Conservation (phyloP, 2,329 filamentous ascomycete genomes). For the Fusarium sp. region DNA sequence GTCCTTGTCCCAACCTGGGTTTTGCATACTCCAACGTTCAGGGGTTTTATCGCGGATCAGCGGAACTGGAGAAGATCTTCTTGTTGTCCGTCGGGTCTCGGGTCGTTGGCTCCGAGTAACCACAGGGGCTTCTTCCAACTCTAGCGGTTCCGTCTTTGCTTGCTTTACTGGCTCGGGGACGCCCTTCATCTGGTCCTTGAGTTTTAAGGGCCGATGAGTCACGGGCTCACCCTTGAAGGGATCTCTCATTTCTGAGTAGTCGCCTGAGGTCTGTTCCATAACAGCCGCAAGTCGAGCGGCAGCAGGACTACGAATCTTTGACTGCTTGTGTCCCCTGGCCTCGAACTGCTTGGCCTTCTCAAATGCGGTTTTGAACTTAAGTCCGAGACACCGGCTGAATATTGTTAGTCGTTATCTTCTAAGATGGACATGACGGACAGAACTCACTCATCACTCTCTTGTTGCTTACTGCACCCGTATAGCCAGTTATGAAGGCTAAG, state of each 20-base stretch:
- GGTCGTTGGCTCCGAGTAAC: constrained; percentile 24
- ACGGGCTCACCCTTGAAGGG: constrained; percentile 21
- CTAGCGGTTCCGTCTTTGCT: neutral
- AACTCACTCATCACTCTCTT: constrained; percentile 31
- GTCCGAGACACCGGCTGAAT: constrained; percentile 27
- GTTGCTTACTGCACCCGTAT: neutral
- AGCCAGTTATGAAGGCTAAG: constrained; percentile 34
- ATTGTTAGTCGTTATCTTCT: constrained; percentile 9
- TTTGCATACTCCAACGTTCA: constrained; percentile 62
- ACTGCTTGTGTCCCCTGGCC: neutral
- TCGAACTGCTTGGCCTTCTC: constrained; percentile 5
- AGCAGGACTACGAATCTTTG: neutral
- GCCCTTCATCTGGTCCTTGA: constrained; percentile 45
- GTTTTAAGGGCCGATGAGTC: constrained; percentile 26
- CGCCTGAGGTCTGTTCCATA: neutral
- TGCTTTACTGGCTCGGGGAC: neutral
- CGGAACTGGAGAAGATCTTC: constrained; percentile 33
- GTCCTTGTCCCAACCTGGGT: constrained; percentile 63
- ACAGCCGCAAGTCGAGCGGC: neutral
- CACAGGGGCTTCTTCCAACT: neutral
- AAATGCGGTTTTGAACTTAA: constrained; percentile 10
- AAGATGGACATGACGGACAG: no score
- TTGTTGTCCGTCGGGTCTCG: constrained; percentile 45
- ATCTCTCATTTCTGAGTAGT: constrained; percentile 1
- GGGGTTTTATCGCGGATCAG: constrained; percentile 26